Evolutionary conservation across 495 filamentous ascomycete species (phyloP), one percentile per base, ranked within the genome.

Genomic region (Aspergillus avenaceus): DNA sequence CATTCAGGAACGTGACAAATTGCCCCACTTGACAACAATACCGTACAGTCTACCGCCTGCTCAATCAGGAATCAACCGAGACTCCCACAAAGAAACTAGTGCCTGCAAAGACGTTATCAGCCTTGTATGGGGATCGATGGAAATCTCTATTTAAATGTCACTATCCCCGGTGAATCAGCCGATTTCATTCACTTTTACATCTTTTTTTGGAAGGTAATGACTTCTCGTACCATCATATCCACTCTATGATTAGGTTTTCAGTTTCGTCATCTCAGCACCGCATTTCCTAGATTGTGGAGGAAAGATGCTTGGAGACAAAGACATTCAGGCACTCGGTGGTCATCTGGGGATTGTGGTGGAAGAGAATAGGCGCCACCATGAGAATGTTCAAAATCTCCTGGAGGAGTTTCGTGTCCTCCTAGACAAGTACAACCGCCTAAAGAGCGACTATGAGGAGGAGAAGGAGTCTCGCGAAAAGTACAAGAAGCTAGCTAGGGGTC

Each of bases 371-470:
- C 56, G 57, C 8, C 62, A 71, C 42, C 63, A 72, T 55, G 55
- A 65, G n/a, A 64, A 62, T 21, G 52, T 76, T 2, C 63, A 71
- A 13, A 41, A 55, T 9, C 55, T 78, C 0, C 58, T 78, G 0
- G 45, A 65, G 5, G 61, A 69, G 5, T 77, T 77, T 31, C 58
- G 64, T 2, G 56, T 42, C 16, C 58, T 84, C 8, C 55, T 83
- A 5, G 64, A 73, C 4, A 71, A 70, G 47, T 79, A 83, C 60
- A 76, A 72, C 49, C 59, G 64, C 0, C 65, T 83, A 24, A 78
- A 77, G 54, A 81, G 74, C 55, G 78, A 81, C 53, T 79, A 78
- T 42, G 78, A 82, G 55, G 77, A 80, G 42, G 77, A 80, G 46
- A 76, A 76, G 37, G 78, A 79, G 45, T 58, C 69, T 5, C 64